Conservation (phyloP, 192 early-diverging fungal genomes). For the Allomyces arbusculus region DNA sequence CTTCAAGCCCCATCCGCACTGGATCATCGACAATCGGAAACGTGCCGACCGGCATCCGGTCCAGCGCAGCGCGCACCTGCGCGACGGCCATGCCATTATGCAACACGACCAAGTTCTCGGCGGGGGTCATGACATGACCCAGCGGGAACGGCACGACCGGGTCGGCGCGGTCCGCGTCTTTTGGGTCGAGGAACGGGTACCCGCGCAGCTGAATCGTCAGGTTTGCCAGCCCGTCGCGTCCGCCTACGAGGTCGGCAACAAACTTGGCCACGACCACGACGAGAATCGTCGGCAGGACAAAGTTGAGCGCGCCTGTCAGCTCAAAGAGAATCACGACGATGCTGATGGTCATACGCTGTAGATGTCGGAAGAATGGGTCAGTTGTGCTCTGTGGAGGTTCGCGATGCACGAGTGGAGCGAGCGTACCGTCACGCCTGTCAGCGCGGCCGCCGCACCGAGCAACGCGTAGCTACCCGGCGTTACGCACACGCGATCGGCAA, state of each 20-base stretch:
- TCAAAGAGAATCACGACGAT: slow-evolving; percentile 98
- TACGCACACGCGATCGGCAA: slow-evolving; percentile 56
- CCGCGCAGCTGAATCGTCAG: slow-evolving; percentile 57
- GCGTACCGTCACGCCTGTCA: slow-evolving; percentile 60
- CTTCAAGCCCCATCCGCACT: neutral
- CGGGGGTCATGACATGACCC: neutral
- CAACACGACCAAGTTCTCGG: neutral
- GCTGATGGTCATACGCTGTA: slow-evolving; percentile 1
- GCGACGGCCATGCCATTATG: neutral
- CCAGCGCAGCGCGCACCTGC: neutral
- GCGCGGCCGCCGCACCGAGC: slow-evolving; percentile 73
- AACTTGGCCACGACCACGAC: slow-evolving; percentile 56
- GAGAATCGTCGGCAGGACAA: slow-evolving; percentile 59
- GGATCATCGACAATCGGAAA: neutral
- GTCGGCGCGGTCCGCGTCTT: slow-evolving; percentile 17
- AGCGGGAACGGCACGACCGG: slow-evolving; percentile 2
- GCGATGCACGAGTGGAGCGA: no score
- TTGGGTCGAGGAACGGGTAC: slow-evolving; percentile 55
- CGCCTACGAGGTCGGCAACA: slow-evolving; percentile 48
- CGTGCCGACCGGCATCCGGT: neutral
- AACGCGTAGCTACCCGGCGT: slow-evolving; percentile 91
- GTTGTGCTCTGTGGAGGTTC: no score
- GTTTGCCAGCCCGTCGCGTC: slow-evolving; percentile 54
- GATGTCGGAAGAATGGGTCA: slow-evolving; percentile 19
- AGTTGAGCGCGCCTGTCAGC: slow-evolving; percentile 82